Evolutionary conservation across 2,329 filamentous ascomycete species (phyloP).

Genomic region (Fusarium dlaminii): DNA sequence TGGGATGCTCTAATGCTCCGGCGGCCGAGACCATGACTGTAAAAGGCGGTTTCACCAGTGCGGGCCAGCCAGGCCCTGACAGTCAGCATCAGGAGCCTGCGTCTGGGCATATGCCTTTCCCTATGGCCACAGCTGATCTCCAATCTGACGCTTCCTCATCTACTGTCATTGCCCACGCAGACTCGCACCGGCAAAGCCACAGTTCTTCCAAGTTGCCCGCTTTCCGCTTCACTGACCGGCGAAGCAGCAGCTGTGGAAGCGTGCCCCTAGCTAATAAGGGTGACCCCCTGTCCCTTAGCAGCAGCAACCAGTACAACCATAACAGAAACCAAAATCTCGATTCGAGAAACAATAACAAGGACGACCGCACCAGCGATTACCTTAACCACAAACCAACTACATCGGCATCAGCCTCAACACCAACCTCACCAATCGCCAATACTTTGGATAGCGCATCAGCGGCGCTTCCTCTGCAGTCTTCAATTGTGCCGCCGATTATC

Average conservation of each 20-base stretch:
- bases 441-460: slow-evolving; percentile 35
- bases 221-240: slow-evolving; percentile 63
- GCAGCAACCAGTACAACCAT: slow-evolving; percentile 23
- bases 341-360: slow-evolving; percentile 29
- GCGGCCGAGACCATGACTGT: slow-evolving; percentile 42
- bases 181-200: slow-evolving; percentile 62
- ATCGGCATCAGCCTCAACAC: slow-evolving; percentile 14
- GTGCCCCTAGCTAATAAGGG: slow-evolving; percentile 37
- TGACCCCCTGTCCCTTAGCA: slow-evolving; percentile 29
- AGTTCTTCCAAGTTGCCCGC: slow-evolving; percentile 66
- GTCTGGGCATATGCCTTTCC: slow-evolving; percentile 11
- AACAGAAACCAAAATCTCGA: slow-evolving; percentile 28
- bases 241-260: slow-evolving; percentile 40
- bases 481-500: slow-evolving; percentile 38
- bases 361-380: slow-evolving; percentile 3
- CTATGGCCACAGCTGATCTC: slow-evolving; percentile 15
- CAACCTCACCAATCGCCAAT: slow-evolving; percentile 26
- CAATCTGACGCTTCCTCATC: slow-evolving; percentile 28
- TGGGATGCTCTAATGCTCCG: slow-evolving; percentile 40
- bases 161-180: slow-evolving; percentile 39
- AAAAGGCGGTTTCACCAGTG: slow-evolving; percentile 43
- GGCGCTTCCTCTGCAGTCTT: slow-evolving; percentile 31
- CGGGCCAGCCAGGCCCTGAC: slow-evolving; percentile 39
- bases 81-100: slow-evolving; percentile 20
- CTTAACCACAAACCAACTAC: slow-evolving; percentile 13